Evolutionary conservation across 2,329 filamentous ascomycete species (phyloP), one percentile per base, ranked within the genome.

Genomic region (Aureobasidium mangrovei): DNA sequence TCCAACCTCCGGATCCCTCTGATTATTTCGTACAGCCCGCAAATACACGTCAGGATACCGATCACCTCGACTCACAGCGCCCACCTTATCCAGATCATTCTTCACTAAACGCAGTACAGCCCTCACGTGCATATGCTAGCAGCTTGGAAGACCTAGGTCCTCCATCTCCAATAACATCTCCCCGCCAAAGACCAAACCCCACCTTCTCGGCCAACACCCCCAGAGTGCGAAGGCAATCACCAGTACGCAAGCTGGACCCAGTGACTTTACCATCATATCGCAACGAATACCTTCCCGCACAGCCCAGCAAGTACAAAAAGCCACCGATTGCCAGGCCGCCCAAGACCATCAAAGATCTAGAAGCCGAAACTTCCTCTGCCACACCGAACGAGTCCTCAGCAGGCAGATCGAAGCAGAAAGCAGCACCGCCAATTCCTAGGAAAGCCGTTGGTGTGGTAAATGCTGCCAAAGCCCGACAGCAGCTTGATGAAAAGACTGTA

Each of bases 221-320:
- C 10, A 38, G 42, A 32, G 32, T 48, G 2, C 39, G 54, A 18
- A 56, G 31, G 32, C 54, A 60, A 41, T 58, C 58, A 2, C 58
- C 57, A 24, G 38, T 44, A 26, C 32, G 28, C 4, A 57, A 54
- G n/a, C 18, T 43, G 5, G 54, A 56, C 28, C 54, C 54, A 27
- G 52, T 53, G 31, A 48, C 38, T 3, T 35, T 68, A 43, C 67
- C 72, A 24, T 67, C 71, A 0, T 78, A 78, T 60, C 70, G 76
- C 58, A 76, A 74, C 57, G 76, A 78, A 58, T 78, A 76, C 58
- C 74, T 75, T 3, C 63, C 69, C 35, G 63, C 67, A 10, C 63
- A 65, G 10, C 65, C 67, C 7, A 64, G 58, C 28, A 64, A 64
- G 49, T 57, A 63, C n/a, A 62, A 59, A 35, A 65, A 63, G 36